Evolutionary conservation across 768 basidiomycete species (phyloP).

Genomic region (Grammothele lineata): DNA sequence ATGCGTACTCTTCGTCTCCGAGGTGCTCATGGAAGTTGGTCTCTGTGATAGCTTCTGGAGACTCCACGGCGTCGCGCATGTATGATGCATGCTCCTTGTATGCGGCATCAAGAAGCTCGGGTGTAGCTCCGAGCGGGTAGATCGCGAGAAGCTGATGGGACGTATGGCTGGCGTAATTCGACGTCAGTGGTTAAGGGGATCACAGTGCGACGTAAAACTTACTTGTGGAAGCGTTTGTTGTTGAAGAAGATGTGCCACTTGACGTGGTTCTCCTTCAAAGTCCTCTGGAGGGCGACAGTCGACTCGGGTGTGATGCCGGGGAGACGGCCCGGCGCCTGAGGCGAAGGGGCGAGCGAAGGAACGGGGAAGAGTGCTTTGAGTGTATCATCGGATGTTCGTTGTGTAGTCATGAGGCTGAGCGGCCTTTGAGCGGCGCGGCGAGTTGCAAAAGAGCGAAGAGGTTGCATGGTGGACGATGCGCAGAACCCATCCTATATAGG

Average conservation of each 20-base stretch:
- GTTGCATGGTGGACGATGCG: no score
- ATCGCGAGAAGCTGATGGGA: constrained; percentile 54
- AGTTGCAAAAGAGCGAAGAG: neutral
- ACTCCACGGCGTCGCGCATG: constrained; percentile 32
- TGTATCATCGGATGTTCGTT: no score
- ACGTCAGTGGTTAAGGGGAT: no score
- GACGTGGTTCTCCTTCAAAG: constrained; percentile 27
- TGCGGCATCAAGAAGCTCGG: constrained; percentile 34
- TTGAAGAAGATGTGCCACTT: constrained; percentile 34
- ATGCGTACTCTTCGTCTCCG: constrained; percentile 40
- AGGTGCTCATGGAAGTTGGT: constrained; percentile 52
- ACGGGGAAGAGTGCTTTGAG: no score
- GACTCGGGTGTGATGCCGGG: constrained; percentile 35
- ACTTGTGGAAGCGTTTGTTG: constrained; percentile 34
- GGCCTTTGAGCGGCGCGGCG: neutral
- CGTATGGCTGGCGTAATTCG: constrained; percentile 38
- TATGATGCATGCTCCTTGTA: constrained; percentile 34
- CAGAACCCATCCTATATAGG: no score
- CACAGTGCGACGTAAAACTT: constrained; percentile 3
- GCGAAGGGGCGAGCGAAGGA: no score
- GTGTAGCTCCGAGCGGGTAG: constrained; percentile 53
- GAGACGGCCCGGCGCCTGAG: constrained; percentile 29
- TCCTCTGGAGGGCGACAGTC: constrained; percentile 15
- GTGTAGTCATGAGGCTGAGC: no score
- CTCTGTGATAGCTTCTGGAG: constrained; percentile 40